These are phyloP conservation scores for Barbarea vulgaris DNA, from an alignment of 345 rosid species.

Conservation along the genomic window DNA sequence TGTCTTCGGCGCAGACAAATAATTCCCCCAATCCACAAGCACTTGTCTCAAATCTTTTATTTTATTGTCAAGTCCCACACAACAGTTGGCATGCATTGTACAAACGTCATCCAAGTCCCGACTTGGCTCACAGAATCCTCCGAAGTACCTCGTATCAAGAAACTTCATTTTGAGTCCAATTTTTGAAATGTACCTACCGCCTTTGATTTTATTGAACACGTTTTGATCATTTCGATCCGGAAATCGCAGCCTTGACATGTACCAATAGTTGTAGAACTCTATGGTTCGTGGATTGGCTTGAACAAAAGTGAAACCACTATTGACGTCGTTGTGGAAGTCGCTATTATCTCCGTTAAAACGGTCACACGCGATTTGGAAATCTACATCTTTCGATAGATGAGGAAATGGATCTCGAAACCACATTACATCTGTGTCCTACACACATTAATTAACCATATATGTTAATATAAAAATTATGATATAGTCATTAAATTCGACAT, in stretches of 20 bases:
- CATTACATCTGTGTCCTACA: slow-evolving; percentile 74
- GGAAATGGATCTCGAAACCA: slow-evolving; percentile 79
- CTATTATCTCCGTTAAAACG: slow-evolving; percentile 44
- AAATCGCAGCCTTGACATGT: slow-evolving; percentile 42
- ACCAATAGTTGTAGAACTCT: slow-evolving; percentile 69
- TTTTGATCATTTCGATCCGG: slow-evolving; percentile 47
- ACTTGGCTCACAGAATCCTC: slow-evolving; percentile 68
- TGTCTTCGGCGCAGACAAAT: slow-evolving; percentile 6
- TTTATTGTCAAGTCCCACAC: slow-evolving; percentile 57
- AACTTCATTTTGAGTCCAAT: slow-evolving; percentile 55
- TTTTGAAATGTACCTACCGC: not conserved
- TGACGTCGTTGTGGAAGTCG: slow-evolving; percentile 45
- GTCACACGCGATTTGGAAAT: slow-evolving; percentile 83
- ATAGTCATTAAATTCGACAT: not conserved
- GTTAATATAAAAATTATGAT: not conserved
- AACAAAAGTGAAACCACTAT: slow-evolving; percentile 70
- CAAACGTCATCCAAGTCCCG: slow-evolving; percentile 54
- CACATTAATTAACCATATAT: not conserved
- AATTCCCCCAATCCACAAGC: slow-evolving; percentile 63
- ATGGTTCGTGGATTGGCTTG: slow-evolving; percentile 57
- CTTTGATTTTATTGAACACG: slow-evolving; percentile 33
- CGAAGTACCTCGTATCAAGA: slow-evolving; percentile 59
- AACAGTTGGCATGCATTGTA: slow-evolving; percentile 90
- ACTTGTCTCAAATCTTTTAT: slow-evolving; percentile 53
- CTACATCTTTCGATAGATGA: slow-evolving; percentile 49